A percentile compares a stretch with the other conserved stretches of the same genome.
Evolutionary conservation across 2,329 filamentous ascomycete species (phyloP).

Genomic region (Cercospora sp.): DNA sequence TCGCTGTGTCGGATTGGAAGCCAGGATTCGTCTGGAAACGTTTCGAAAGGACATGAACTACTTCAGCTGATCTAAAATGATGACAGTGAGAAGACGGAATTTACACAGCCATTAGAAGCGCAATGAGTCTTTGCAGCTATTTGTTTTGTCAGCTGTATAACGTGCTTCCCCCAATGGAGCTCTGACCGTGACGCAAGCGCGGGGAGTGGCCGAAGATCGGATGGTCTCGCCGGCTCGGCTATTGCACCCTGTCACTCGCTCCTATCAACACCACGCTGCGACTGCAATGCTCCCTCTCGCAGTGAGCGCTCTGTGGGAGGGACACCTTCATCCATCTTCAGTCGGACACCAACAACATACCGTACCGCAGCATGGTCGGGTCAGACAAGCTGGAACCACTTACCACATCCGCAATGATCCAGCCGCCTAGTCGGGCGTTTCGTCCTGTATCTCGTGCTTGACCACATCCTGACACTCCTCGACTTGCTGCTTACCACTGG

Average conservation of each 20-base stretch:
- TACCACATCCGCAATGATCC: neutral
- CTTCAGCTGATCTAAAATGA: neutral
- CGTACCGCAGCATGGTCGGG: neutral
- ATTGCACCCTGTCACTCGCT: slow-evolving; percentile 5
- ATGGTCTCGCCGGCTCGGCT: slow-evolving; percentile 1
- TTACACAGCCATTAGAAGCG: neutral
- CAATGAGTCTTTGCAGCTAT: neutral
- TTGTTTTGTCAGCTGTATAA: slow-evolving; percentile 9
- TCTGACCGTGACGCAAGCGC: slow-evolving; percentile 5
- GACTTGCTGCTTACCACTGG: slow-evolving; percentile 18
- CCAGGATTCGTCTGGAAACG: slow-evolving; percentile 20
- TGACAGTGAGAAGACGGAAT: neutral
- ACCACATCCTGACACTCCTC: slow-evolving; percentile 4
- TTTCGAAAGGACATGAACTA: slow-evolving; percentile 28
- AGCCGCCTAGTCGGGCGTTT: neutral
- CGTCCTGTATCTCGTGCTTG: slow-evolving; percentile 9
- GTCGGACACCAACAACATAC: neutral
- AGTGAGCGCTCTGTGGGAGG: no score
- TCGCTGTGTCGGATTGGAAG: slow-evolving; percentile 29
- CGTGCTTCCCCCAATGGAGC: neutral
- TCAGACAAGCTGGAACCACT: neutral
- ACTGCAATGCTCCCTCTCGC: neutral
- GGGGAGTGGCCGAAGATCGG: slow-evolving; percentile 9
- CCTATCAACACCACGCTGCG: neutral
- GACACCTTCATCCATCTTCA: no score